These are phyloP conservation scores for Crucihimalaya himalaica DNA, from an alignment of 345 rosid species.

Conservation along the genomic window DNA sequence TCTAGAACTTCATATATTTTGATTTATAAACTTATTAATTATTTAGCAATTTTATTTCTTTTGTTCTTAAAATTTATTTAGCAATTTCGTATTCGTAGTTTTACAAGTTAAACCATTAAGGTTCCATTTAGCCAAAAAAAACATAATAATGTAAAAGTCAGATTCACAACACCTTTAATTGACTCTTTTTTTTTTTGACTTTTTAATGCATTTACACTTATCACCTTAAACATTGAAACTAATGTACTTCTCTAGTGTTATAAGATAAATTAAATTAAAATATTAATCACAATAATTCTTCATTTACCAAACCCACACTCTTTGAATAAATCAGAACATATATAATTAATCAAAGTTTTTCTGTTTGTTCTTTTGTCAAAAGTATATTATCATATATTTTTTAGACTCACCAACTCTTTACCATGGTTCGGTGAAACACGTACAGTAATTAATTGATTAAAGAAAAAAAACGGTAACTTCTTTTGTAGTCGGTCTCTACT, in stretches of 20 bases:
- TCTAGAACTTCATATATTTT: slow-evolving; percentile 24
- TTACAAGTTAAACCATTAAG: not conserved
- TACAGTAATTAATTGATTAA: slow-evolving; percentile 21
- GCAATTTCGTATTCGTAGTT: not conserved
- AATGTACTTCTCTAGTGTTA: slow-evolving; percentile 19
- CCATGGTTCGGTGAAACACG: slow-evolving; percentile 35
- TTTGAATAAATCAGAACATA: slow-evolving; percentile 5
- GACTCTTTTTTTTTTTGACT: slow-evolving; percentile 29
- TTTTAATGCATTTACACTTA: slow-evolving; percentile 32
- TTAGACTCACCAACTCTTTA: slow-evolving; percentile 43
- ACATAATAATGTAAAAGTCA: slow-evolving; percentile 3
- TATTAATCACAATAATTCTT: slow-evolving; percentile 2
- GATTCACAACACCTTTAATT: slow-evolving; percentile 31
- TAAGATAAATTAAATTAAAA: not conserved
- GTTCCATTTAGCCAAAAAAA: not conserved
- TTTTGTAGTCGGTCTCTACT: slow-evolving; percentile 14
- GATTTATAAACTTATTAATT: not conserved
- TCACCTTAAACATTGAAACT: slow-evolving; percentile 16
- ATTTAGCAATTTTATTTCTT: not conserved
- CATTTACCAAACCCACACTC: slow-evolving; percentile 39
- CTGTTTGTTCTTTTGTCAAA: slow-evolving; percentile 5
- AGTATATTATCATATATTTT: not conserved
- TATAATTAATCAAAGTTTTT: not conserved
- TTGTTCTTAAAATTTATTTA: not conserved
- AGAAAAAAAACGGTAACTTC: not conserved